Evolutionary conservation across 805 yeast species (phyloP).

Genomic region (Danielia oregonensis): DNA sequence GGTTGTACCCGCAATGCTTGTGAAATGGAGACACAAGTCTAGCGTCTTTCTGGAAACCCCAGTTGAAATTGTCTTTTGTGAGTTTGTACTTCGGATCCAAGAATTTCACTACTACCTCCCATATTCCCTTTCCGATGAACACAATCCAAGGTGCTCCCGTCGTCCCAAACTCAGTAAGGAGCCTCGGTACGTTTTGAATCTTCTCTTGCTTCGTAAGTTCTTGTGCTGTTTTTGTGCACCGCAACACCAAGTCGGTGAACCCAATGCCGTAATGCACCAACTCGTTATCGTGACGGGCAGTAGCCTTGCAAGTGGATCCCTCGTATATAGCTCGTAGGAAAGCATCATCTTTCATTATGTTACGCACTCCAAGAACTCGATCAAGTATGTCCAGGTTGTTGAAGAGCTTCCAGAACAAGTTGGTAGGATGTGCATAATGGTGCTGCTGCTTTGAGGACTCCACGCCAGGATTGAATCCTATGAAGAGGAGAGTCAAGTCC

Average conservation of each 20-base stretch:
- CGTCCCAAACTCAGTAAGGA: slow-evolving; percentile 41
- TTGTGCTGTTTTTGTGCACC: slow-evolving; percentile 58
- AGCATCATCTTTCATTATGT: slow-evolving; percentile 8
- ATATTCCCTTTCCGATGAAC: slow-evolving; percentile 70
- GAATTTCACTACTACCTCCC: slow-evolving; percentile 54
- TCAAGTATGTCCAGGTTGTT: slow-evolving; percentile 47
- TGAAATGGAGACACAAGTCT: slow-evolving; percentile 7
- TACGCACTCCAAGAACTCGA: slow-evolving; percentile 3
- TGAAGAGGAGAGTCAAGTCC: slow-evolving; percentile 43
- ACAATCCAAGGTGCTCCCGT: slow-evolving; percentile 45
- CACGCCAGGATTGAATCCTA: slow-evolving; percentile 73
- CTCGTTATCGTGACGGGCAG: slow-evolving; percentile 38
- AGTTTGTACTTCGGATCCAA: slow-evolving; percentile 21
- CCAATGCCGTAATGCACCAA: slow-evolving; percentile 50
- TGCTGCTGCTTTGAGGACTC: slow-evolving; percentile 60
- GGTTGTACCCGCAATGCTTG: slow-evolving; percentile 12
- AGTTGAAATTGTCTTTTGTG: slow-evolving; percentile 36
- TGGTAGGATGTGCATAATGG: slow-evolving; percentile 69
- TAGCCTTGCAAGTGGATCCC: slow-evolving; percentile 10
- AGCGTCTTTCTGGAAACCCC: slow-evolving; percentile 45
- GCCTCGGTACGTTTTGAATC: slow-evolving; percentile 48
- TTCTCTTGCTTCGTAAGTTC: slow-evolving; percentile 54
- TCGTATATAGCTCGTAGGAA: slow-evolving; percentile 13
- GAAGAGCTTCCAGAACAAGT: slow-evolving; percentile 64
- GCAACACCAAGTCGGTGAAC: slow-evolving; percentile 63